These are phyloP conservation scores for Metschnikowia continentalis DNA, from an alignment of 805 yeast genomes.

Conservation along the genomic window DNA sequence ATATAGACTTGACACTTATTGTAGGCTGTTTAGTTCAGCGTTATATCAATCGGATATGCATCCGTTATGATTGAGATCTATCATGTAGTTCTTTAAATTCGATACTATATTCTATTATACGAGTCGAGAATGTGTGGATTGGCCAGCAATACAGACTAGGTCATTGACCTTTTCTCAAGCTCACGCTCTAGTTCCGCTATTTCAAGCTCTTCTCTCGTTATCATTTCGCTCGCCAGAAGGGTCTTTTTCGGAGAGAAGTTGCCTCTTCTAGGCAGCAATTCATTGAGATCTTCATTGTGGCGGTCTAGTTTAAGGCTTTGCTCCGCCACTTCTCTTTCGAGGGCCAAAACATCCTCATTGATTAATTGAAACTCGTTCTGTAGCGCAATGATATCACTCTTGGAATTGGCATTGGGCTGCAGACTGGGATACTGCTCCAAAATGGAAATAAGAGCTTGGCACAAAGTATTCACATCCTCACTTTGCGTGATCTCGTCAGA, in stretches of 20 bases:
- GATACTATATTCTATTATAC: neutral
- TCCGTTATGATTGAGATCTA: no score
- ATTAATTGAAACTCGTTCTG: slow-evolving; percentile 36
- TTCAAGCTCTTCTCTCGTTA: slow-evolving; percentile 44
- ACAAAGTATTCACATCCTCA: slow-evolving; percentile 41
- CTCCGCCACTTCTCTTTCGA: slow-evolving; percentile 40
- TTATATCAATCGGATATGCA: no score
- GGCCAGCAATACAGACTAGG: slow-evolving; percentile 2
- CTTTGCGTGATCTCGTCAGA: slow-evolving; percentile 17
- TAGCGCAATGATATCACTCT: slow-evolving; percentile 2
- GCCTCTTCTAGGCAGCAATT: slow-evolving; percentile 18
- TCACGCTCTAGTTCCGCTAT: slow-evolving; percentile 40
- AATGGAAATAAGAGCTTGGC: slow-evolving; percentile 16
- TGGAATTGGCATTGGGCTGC: neutral
- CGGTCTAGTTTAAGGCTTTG: slow-evolving; percentile 40
- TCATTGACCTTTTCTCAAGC: slow-evolving; percentile 15
- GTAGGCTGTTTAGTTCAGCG: neutral
- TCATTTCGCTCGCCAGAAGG: slow-evolving; percentile 35
- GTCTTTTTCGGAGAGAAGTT: slow-evolving; percentile 7
- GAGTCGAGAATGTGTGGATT: neutral
- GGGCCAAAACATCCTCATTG: slow-evolving; percentile 36
- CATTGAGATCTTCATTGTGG: slow-evolving; percentile 23
- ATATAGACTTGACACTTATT: neutral
- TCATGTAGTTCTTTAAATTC: no score
- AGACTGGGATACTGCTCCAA: slow-evolving; percentile 10